Conservation (phyloP, 2,329 filamentous ascomycete species). For the Botryotinia calthae region DNA sequence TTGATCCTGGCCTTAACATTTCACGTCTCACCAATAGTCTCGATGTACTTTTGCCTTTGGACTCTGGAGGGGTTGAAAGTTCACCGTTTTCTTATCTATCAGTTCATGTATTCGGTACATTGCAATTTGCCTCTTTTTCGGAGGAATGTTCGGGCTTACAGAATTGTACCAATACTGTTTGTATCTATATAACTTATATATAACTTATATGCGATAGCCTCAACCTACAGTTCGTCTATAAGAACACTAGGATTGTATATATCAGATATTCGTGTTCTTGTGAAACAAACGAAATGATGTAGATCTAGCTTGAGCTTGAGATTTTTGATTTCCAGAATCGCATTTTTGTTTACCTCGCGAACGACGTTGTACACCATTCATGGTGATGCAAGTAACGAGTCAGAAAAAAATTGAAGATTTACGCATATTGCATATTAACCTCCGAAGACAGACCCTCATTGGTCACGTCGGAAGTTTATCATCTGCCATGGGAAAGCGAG, state of each 20-base stretch:
- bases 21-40: constrained; percentile 1
- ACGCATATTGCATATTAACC: not conserved
- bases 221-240: not conserved
- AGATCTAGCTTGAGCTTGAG: constrained; percentile 4
- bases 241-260: not conserved
- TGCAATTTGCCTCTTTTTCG: not conserved
- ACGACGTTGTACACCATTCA: not conserved
- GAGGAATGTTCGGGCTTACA: not conserved
- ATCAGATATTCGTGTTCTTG: not conserved
- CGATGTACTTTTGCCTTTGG: not conserved
- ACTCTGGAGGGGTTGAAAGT: constrained; percentile 3
- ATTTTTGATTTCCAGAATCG: not conserved
- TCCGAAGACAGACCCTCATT: constrained; percentile 6
- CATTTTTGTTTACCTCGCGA: not conserved
- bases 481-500: not conserved
- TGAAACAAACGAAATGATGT: constrained; percentile 19
- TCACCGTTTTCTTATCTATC: constrained; percentile 6
- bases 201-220: not conserved
- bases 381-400: not conserved
- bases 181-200: no score
- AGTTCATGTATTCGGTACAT: not conserved
- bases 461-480: constrained; percentile 10
- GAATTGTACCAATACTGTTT: not conserved
- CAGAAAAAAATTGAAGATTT: not conserved
- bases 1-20: not conserved